Base-by-base conservation (phyloP, 2,329 filamentous ascomycete genomes). In the Fusarium denticulatum region DNA sequence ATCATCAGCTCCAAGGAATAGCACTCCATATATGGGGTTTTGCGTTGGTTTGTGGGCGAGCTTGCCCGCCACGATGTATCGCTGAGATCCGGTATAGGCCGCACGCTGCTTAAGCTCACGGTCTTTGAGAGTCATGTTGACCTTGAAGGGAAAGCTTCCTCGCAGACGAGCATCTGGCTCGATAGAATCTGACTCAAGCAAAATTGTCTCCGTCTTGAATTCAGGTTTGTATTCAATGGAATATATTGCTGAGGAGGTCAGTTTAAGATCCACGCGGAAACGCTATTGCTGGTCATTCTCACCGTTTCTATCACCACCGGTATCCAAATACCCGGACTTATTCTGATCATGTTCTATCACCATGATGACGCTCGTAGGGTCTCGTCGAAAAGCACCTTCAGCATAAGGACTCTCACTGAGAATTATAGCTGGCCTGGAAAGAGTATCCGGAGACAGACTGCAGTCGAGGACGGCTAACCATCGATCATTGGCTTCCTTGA, bases 391-490 rank as follows among this genome's bases (percentile, higher is more conserved):
- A 8, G 70, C 69, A 30, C 75, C 68, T 30, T 64, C 67, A 7
- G 75, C 64, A 46, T 64, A 71, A 37, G 71, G 71, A 24, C 75
- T 76, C 60, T 76, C 72, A 22, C 76, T 67, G 18, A 78, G 73
- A 32, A 78, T 68, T 39, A 78, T 74, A 9, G 76, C 76, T 34
- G 76, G 76, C 22, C 76, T 66, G 37, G 76, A 76, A 47, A 78
- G 47, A 32, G 76, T 77, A 60, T 78, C 76, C 6, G 75, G 69
- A 14, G 76, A 78, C 60, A 78, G 22, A 49, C 76, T 78, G 66
- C 76, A 78, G 66, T 78, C 76, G n/a, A 78, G 76, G 49, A 78
- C 76, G 15, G 76, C 76, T 7, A 78, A 37, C 76, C 74, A 77
- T 47, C 72, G 71, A 34, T 74, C 55, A 4, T 72, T 72, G 47